These are phyloP conservation scores for Datura wrightii DNA, from an alignment of 257 asterid genomes.

Conservation along the genomic window DNA sequence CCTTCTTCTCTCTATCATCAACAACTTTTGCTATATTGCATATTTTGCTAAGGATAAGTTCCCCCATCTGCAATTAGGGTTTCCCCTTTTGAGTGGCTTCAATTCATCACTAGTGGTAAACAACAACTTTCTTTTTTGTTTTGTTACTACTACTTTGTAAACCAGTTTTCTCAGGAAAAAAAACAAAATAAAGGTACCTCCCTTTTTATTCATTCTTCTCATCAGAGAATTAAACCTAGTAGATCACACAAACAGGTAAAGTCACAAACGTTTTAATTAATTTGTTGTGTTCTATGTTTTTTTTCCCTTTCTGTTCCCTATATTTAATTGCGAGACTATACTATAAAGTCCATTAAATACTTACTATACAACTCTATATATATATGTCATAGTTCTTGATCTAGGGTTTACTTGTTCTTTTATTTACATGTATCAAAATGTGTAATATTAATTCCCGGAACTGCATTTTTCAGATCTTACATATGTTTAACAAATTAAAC, in stretches of 20 bases:
- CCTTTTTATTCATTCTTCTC: background rate
- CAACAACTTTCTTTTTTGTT: background rate
- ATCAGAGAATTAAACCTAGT: constrained; percentile 3
- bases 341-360: background rate
- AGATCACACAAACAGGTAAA: constrained; percentile 26
- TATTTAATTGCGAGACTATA: background rate
- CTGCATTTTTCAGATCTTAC: constrained; percentile 16
- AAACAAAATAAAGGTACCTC: constrained; percentile 9
- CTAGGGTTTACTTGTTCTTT: constrained; percentile 9
- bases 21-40: constrained; percentile 27
- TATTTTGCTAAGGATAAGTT: background rate
- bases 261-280: background rate
- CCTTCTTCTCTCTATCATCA: constrained; percentile 21
- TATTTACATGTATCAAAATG: background rate
- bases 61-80: constrained; percentile 43
- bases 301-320: background rate
- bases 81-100: constrained; percentile 36
- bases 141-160: background rate
- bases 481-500: background rate
- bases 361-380: background rate
- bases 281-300: background rate
- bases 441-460: too few relatives aligned
- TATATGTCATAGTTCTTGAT: constrained; percentile 13
- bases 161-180: background rate
- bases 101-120: constrained; percentile 19